Conservation (phyloP, 805 yeast genomes). For the Saturnispora serradocipensis region DNA sequence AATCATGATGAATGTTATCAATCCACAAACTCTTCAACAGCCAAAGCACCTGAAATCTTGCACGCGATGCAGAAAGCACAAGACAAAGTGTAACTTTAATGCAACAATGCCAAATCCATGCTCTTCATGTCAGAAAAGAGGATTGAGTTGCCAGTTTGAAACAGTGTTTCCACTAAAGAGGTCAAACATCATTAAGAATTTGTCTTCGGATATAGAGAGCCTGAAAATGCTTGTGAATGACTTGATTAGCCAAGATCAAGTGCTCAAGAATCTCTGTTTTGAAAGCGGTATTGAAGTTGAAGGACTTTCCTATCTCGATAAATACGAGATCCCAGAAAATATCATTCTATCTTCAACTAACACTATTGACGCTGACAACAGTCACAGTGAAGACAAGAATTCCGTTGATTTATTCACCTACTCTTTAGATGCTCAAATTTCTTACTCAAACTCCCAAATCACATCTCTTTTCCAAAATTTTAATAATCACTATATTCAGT, state of each 20-base stretch:
- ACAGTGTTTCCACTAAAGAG: conserved; percentile 45
- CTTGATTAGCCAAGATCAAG: conserved; percentile 21
- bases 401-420: conserved; percentile 1
- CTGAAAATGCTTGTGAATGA: conserved; percentile 24
- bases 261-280: conserved; percentile 18
- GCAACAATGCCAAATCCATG: conserved; percentile 47
- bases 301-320: conserved; percentile 24
- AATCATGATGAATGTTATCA: neutral
- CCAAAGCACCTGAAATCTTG: conserved; percentile 48
- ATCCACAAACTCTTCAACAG: conserved; percentile 16
- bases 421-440: neutral
- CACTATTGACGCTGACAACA: neutral
- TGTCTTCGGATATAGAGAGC: conserved; percentile 26
- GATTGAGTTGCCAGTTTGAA: conserved; percentile 45
- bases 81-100: conserved; percentile 55
- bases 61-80: conserved; percentile 54
- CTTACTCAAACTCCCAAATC: conserved; percentile 11
- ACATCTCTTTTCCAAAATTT: conserved; percentile 13
- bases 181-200: conserved; percentile 30
- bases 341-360: neutral
- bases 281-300: conserved; percentile 23
- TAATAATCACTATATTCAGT: conserved; percentile 16
- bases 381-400: neutral
- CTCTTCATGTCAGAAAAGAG: conserved; percentile 44
- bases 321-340: conserved; percentile 1